Base-by-base conservation (phyloP, 2,329 filamentous ascomycete species). In the Phaeosphaeria sp. region DNA sequence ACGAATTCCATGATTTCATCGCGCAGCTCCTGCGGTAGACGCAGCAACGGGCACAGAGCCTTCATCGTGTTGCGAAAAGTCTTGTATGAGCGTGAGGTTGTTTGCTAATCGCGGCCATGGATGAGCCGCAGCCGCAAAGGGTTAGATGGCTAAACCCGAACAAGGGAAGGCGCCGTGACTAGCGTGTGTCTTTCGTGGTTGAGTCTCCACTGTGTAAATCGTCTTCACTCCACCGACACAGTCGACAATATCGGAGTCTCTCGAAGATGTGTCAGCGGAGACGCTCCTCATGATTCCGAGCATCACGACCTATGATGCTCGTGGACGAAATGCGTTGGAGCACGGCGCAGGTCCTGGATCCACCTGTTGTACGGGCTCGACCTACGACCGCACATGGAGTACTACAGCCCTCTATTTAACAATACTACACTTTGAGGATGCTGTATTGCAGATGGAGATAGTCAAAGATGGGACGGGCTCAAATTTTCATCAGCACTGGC, bases 11-110 rank as follows among this genome's bases (percentile, higher is more conserved):
- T 11, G 22, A 60, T 56, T 4, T 45, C 22, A 11, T 56, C 57
- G 21, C 57, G 57, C 49, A 59, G 50, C 47, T 59, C 57, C 3
- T 42, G 50, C 2, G 57, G 57, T 2, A 59, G 42, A n/a, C 47
- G 30, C 17, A 56, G 17, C 13, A 54, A n/a, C 1, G 44, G 30
- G 2, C 50, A 47, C 6, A 44, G 30, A 33, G 18, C 6, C 3
- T 46, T 21, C 44, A 53, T 53, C 17, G n/a, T 49, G 24, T 36
- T 18, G 44, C n/a, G 15, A 17, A 17, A 24, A 13, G 21, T 24
- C 3, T 9, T 15, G 22, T n/a, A 22, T 5, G 11, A 11, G 9
- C 17, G 17, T 17, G 44, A 6, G 3, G 15, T 17, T 24, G 44
- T 46, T 46, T 46, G 44, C 44, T 46, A 11, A 25, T 46, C n/a